A percentile compares a stretch with the other conserved stretches of the same genome.
phyloP scores from a whole-genome alignment of 805 yeast species.

The Metschnikowia similis region DNA sequence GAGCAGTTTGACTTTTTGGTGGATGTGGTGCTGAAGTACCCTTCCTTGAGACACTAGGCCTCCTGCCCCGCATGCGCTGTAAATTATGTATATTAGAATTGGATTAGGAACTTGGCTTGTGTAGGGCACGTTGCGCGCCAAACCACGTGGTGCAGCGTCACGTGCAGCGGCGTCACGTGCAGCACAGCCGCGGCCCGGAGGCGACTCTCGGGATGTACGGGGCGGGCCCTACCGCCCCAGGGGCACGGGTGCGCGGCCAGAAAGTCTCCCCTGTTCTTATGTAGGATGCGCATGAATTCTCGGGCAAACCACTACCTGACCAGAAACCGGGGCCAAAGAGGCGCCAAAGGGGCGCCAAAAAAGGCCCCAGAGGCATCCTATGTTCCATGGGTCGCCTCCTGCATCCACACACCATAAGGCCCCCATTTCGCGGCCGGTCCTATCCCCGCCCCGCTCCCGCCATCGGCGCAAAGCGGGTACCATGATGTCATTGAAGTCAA shows the following conservation, averaged over 20 bases:
- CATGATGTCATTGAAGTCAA: neutral
- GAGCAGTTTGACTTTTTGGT: slow-evolving; percentile 93
- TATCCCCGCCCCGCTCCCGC: neutral
- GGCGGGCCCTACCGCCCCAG: neutral
- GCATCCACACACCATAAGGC: too few species aligned
- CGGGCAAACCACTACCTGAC: neutral
- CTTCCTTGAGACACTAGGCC: slow-evolving; percentile 32
- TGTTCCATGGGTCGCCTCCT: too few species aligned
- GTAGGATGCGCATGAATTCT: neutral
- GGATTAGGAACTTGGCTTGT: neutral
- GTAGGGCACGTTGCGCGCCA: neutral
- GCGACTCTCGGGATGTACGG: too few species aligned
- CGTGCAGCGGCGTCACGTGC: too few species aligned
- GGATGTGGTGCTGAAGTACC: slow-evolving; percentile 64
- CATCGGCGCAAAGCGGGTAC: too few species aligned
- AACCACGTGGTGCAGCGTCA: too few species aligned
- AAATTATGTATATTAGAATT: slow-evolving; percentile 17
- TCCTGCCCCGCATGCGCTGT: slow-evolving; percentile 6
- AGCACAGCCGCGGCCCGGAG: too few species aligned
- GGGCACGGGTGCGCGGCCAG: neutral
- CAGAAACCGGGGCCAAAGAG: too few species aligned
- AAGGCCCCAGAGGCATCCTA: too few species aligned
- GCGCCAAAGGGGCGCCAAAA: too few species aligned
- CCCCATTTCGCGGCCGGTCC: neutral
- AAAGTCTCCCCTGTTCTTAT: neutral